phyloP scores from a whole-genome alignment of 768 basidiomycete genomes.

The Gloeopeniophorella convolvens region DNA sequence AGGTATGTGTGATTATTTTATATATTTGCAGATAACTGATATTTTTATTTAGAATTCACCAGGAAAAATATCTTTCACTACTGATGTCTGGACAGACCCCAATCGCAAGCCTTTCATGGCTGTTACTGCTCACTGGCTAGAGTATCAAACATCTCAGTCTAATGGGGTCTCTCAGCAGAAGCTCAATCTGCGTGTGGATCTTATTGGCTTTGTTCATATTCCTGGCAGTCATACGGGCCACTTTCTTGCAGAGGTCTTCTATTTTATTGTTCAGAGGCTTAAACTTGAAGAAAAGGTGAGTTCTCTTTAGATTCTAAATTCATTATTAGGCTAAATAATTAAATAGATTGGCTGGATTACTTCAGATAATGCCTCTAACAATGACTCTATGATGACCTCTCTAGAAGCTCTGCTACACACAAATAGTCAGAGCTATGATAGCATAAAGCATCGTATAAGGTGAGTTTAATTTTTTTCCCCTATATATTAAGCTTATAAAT shows the following conservation, averaged over 20 bases:
- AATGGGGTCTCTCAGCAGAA: not conserved
- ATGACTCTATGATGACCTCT: not conserved
- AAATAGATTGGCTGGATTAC: not conserved
- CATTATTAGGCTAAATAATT: not conserved
- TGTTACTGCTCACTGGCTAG: slow-evolving; percentile 3
- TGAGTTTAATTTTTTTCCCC: not conserved
- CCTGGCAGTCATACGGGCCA: not conserved
- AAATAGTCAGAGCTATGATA: no score
- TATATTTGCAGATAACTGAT: no score
- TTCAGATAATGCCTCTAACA: not conserved
- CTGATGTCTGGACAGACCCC: not conserved
- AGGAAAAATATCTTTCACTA: slow-evolving; percentile 1
- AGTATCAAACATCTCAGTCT: no score
- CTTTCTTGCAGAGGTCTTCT: not conserved
- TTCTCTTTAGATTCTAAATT: no score
- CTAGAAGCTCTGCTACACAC: not conserved
- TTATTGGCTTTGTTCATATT: not conserved
- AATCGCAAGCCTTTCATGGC: not conserved
- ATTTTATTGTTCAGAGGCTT: not conserved
- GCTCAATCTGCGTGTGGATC: not conserved
- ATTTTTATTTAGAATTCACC: not conserved
- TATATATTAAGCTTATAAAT: not conserved
- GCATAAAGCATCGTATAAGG: not conserved
- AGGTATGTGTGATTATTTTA: not conserved
- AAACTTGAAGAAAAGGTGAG: not conserved